These are phyloP conservation scores for Withania somnifera DNA, from an alignment of 305 asterid genomes.

Conservation along the genomic window DNA sequence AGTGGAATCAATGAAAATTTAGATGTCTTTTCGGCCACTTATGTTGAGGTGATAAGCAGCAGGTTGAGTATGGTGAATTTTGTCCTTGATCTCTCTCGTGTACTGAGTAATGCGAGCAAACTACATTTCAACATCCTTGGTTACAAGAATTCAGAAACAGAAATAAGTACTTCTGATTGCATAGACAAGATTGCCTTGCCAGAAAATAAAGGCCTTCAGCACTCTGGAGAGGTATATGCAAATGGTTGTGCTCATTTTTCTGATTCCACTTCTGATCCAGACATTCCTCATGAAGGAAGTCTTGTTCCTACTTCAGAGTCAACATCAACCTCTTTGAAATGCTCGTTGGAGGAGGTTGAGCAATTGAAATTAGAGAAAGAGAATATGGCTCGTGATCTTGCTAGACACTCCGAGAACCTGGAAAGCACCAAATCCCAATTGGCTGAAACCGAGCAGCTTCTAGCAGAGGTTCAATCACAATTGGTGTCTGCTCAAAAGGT, in stretches of 20 bases:
- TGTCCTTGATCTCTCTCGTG: constrained; percentile 45
- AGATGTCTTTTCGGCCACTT: constrained; percentile 42
- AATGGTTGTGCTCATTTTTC: constrained; percentile 52
- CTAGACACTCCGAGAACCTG: constrained; percentile 40
- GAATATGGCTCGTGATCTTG: constrained; percentile 52
- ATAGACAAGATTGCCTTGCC: constrained; percentile 85
- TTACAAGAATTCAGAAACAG: constrained; percentile 47
- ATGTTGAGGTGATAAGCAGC: constrained; percentile 31
- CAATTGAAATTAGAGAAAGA: constrained; percentile 72
- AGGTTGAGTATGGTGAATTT: constrained; percentile 36
- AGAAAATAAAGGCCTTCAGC: constrained; percentile 41
- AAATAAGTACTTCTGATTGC: constrained; percentile 49
- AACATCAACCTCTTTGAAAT: constrained; percentile 51
- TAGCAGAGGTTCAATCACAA: constrained; percentile 69
- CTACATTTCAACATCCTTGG: constrained; percentile 49
- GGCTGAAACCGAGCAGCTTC: constrained; percentile 55
- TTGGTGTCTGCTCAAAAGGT: constrained; percentile 62
- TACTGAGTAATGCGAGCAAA: constrained; percentile 42
- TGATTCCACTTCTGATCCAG: constrained; percentile 75
- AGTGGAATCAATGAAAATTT: constrained; percentile 39
- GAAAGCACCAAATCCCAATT: constrained; percentile 62
- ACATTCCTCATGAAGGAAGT: constrained; percentile 64
- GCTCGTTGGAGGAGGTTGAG: constrained; percentile 83
- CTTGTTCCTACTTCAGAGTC: constrained; percentile 74
- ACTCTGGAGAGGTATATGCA: constrained; percentile 27